Evolutionary conservation across 208 protist genomes (phyloP).

Genomic region (Leishmania braziliensis): DNA sequence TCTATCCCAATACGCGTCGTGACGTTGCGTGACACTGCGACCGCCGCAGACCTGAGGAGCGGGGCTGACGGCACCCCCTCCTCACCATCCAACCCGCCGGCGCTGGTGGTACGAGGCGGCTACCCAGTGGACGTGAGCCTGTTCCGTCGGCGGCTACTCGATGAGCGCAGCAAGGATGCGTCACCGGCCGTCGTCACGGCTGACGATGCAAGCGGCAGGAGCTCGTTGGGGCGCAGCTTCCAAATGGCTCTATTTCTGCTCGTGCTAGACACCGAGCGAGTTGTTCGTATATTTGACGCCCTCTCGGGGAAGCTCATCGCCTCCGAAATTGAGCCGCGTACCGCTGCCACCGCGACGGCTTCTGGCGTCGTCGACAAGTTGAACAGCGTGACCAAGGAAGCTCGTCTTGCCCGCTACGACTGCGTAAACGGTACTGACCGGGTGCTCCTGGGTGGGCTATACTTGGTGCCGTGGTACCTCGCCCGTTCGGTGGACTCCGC

Average conservation of each 20-base stretch:
- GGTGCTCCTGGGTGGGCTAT: constrained; percentile 71
- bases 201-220: background rate
- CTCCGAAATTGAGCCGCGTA: constrained; percentile 7
- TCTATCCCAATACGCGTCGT: constrained; percentile 41
- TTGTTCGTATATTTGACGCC: constrained; percentile 75
- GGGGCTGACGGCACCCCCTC: background rate
- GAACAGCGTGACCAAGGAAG: constrained; percentile 11
- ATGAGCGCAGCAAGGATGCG: background rate
- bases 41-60: constrained; percentile 3
- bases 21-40: constrained; percentile 50
- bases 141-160: constrained; percentile 33
- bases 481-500: constrained; percentile 32
- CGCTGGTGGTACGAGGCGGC: constrained; percentile 41
- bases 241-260: constrained; percentile 52
- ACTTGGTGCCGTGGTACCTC: constrained; percentile 73
- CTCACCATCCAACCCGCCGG: background rate
- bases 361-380: background rate
- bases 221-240: background rate
- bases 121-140: constrained; percentile 81
- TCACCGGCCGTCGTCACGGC: background rate
- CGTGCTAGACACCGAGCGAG: constrained; percentile 73
- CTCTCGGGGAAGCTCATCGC: constrained; percentile 45
- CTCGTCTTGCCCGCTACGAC: constrained; percentile 78
- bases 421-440: constrained; percentile 46
- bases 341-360: background rate